Percentiles rank a stretch among this genome's conserved stretches.
Conservation (phyloP, 192 early-diverging fungal genomes). For the Coemansia sp. region DNA sequence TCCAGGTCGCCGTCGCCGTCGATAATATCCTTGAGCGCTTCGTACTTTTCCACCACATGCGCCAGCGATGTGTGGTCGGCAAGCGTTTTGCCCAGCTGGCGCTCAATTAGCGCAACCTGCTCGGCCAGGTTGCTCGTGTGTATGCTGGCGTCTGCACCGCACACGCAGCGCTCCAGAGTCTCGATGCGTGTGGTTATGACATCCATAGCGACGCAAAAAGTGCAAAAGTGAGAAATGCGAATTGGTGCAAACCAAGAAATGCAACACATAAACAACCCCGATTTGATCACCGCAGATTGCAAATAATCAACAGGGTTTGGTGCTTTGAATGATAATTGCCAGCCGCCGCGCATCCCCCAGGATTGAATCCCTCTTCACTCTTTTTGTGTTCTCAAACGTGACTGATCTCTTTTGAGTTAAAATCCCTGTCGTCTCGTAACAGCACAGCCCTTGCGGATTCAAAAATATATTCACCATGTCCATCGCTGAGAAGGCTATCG, state of each 20-base stretch:
- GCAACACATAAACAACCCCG: background rate
- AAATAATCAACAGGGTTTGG: no score
- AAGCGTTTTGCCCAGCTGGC: slow-evolving; percentile 18
- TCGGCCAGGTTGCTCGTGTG: slow-evolving; percentile 8
- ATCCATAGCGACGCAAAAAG: no score
- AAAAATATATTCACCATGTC: slow-evolving; percentile 44
- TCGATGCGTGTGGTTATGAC: slow-evolving; percentile 24
- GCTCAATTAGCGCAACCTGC: slow-evolving; percentile 37
- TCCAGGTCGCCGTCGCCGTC: slow-evolving; percentile 49
- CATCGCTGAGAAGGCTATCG: slow-evolving; percentile 82
- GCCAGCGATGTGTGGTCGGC: slow-evolving; percentile 21
- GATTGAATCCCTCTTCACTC: slow-evolving; percentile 11
- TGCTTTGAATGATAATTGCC: background rate
- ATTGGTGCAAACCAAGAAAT: background rate
- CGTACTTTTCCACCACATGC: slow-evolving; percentile 34
- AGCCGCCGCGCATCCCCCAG: background rate
- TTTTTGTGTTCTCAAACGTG: slow-evolving; percentile 34
- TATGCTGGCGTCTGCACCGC: background rate
- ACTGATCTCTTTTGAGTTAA: slow-evolving; percentile 53
- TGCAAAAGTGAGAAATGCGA: no score
- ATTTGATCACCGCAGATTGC: background rate
- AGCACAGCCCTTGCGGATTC: slow-evolving; percentile 8
- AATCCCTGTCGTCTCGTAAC: slow-evolving; percentile 39
- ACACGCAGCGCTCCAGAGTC: slow-evolving; percentile 37
- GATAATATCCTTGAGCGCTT: slow-evolving; percentile 35